Percentiles rank a stretch among this genome's conserved stretches.
Evolutionary conservation across 345 rosid species (phyloP).

Genomic region (Rubroshorea leprosula): DNA sequence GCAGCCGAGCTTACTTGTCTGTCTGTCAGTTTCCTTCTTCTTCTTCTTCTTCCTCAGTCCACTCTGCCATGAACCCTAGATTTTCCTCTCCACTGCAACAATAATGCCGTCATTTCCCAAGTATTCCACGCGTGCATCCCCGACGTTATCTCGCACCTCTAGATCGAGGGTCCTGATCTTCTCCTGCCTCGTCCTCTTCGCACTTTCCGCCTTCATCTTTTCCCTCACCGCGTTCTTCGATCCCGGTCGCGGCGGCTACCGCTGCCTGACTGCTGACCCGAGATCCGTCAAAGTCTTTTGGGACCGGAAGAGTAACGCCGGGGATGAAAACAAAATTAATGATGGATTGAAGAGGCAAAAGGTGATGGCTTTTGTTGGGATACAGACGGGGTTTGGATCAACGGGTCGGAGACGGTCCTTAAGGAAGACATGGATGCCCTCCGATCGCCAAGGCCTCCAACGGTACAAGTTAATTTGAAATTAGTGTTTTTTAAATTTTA

Average conservation of each 20-base stretch:
- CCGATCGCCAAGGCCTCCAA: constrained; percentile 71
- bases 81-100: constrained; percentile 5
- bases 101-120: constrained; percentile 77
- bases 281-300: constrained; percentile 59
- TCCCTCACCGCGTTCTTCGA: constrained; percentile 28
- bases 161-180: constrained; percentile 45
- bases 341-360: constrained; percentile 44
- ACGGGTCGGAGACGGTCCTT: constrained; percentile 61
- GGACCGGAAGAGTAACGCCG: constrained; percentile 31
- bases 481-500: no score
- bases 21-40: neutral
- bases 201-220: constrained; percentile 25
- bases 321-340: constrained; percentile 13
- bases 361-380: constrained; percentile 89
- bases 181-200: constrained; percentile 48
- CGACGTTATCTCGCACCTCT: constrained; percentile 23
- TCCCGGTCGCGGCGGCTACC: constrained; percentile 9
- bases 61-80: constrained; percentile 1
- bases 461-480: constrained; percentile 30
- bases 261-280: constrained; percentile 28
- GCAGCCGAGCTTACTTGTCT: constrained; percentile 1
- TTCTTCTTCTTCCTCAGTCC: neutral
- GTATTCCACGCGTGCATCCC: constrained; percentile 37
- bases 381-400: constrained; percentile 78
- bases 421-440: constrained; percentile 88